These are phyloP conservation scores for Fraxinus angustifolia DNA, from an alignment of 305 asterid species.

Conservation along the genomic window DNA sequence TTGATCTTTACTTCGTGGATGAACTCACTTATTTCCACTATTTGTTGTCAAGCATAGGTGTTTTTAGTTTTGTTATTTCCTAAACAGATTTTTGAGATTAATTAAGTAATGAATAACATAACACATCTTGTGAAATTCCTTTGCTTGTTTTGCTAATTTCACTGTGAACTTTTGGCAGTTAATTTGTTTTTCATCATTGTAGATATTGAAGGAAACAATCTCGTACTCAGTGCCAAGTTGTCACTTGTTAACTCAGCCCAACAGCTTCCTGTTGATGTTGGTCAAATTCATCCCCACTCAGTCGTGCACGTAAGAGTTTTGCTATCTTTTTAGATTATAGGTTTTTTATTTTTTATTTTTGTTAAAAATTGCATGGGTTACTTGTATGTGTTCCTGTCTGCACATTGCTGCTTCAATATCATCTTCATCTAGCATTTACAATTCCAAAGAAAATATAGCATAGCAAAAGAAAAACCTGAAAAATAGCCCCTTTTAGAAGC, in stretches of 20 bases:
- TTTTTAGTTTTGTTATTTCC: slow-evolving; percentile 7
- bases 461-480: slow-evolving; percentile 2
- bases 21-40: background rate
- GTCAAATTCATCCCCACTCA: slow-evolving; percentile 59
- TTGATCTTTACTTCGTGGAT: background rate
- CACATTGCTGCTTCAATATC: background rate
- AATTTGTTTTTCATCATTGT: slow-evolving; percentile 26
- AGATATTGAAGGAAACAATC: slow-evolving; percentile 80
- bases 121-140: slow-evolving; percentile 5
- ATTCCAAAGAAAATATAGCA: background rate
- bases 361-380: background rate
- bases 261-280: slow-evolving; percentile 74
- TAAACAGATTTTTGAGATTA: background rate
- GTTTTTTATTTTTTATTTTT: background rate
- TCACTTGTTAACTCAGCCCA: slow-evolving; percentile 60
- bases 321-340: slow-evolving; percentile 6
- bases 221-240: slow-evolving; percentile 73
- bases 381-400: background rate
- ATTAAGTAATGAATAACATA: slow-evolving; percentile 5
- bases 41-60: background rate
- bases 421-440: slow-evolving; percentile 3
- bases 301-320: slow-evolving; percentile 72
- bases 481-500: slow-evolving; percentile 3
- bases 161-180: background rate
- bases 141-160: slow-evolving; percentile 5